Conservation (phyloP, 1,139 yeast genomes). For the Zhuliangozyma blackwelliae region DNA sequence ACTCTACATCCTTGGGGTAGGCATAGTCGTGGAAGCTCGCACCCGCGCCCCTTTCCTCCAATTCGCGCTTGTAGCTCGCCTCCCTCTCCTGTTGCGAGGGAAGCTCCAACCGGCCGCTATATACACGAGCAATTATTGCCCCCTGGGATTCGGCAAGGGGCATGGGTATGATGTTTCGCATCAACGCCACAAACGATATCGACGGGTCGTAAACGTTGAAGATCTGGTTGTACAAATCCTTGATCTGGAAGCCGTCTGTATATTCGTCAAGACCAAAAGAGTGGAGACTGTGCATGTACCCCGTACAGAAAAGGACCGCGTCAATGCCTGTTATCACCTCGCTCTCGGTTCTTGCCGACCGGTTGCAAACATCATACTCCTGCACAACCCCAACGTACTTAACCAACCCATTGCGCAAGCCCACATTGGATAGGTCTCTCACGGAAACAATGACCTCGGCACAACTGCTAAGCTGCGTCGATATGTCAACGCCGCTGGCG, state of each 20-base stretch:
- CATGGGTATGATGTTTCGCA: conserved; percentile 42
- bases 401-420: conserved; percentile 9
- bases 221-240: conserved; percentile 37
- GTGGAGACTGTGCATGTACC: conserved; percentile 39
- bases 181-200: conserved; percentile 33
- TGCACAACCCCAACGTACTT: conserved; percentile 27
- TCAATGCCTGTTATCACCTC: conserved; percentile 28
- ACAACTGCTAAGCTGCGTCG: conserved; percentile 38
- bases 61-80: conserved; percentile 15
- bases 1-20: conserved; percentile 29
- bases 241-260: conserved; percentile 29
- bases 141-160: conserved; percentile 47
- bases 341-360: conserved; percentile 29
- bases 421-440: conserved; percentile 18
- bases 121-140: conserved; percentile 38
- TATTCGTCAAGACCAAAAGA: conserved; percentile 18
- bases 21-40: conserved; percentile 23
- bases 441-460: conserved; percentile 39
- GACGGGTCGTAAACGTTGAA: conserved; percentile 45
- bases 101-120: conserved; percentile 34
- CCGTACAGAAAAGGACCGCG: conserved; percentile 43
- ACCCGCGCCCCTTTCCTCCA: conserved; percentile 20
- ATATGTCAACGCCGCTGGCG: conserved; percentile 46
- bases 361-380: conserved; percentile 20
- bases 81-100: conserved; percentile 33